Percentiles rank a stretch among this genome's conserved stretches.
Conservation (phyloP, 805 yeast genomes). For the Brettanomyces nanus region DNA sequence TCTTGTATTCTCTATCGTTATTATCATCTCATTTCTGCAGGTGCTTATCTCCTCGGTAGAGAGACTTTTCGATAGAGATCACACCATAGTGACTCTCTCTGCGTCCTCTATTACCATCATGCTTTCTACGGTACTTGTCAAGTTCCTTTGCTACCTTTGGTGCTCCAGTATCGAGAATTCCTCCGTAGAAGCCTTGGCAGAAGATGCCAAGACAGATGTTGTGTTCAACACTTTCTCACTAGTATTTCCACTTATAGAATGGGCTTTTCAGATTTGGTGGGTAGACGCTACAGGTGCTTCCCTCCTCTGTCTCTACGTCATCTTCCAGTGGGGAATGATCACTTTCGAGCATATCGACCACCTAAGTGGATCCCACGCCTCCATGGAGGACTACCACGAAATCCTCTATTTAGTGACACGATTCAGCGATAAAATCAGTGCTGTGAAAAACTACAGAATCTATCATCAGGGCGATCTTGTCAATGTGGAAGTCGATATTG, state of each 20-base stretch:
- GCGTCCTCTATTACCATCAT: conserved; percentile 47
- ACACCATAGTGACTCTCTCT: conserved; percentile 40
- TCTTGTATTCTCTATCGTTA: conserved; percentile 61
- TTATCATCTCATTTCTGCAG: conserved; percentile 63
- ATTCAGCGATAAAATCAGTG: conserved; percentile 58
- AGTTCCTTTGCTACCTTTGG: conserved; percentile 55
- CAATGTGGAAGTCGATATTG: conserved; percentile 70
- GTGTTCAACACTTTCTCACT: conserved; percentile 66
- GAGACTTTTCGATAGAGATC: conserved; percentile 32
- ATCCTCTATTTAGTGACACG: conserved; percentile 59
- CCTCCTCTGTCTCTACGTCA: conserved; percentile 50
- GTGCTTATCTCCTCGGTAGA: conserved; percentile 59
- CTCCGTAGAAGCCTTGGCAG: conserved; percentile 71
- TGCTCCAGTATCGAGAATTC: conserved; percentile 53
- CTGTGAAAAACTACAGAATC: conserved; percentile 57
- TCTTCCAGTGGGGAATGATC: conserved; percentile 52
- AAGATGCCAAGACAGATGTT: conserved; percentile 74
- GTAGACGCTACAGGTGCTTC: conserved; percentile 71
- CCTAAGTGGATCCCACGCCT: conserved; percentile 67
- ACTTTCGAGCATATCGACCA: conserved; percentile 69
- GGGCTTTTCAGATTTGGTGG: conserved; percentile 52
- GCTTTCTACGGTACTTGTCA: conserved; percentile 53
- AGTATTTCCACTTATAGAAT: conserved; percentile 59
- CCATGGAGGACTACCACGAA: conserved; percentile 52
- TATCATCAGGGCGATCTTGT: conserved; percentile 75